These are phyloP conservation scores for Myriosclerotinia scirpicola DNA, from an alignment of 2,329 filamentous ascomycete species.

Conservation along the genomic window DNA sequence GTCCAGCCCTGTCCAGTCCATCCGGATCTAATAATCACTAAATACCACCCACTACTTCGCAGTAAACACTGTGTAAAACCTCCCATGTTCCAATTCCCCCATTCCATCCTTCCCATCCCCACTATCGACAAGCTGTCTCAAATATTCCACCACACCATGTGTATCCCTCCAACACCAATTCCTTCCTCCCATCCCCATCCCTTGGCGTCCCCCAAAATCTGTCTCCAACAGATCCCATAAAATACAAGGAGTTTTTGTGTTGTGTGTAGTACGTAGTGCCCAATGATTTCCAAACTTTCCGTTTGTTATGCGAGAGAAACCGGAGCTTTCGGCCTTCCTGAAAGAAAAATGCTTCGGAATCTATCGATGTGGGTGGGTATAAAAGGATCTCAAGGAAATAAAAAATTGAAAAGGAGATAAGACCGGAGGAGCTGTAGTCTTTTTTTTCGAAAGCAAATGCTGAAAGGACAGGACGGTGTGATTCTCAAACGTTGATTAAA, in stretches of 20 bases:
- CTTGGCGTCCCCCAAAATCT: not conserved
- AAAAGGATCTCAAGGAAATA: conserved; percentile 18
- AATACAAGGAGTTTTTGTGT: conserved; percentile 10
- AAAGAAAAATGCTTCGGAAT: not conserved
- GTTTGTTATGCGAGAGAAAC: not conserved
- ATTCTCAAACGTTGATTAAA: conserved; percentile 26
- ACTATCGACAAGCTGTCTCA: not conserved
- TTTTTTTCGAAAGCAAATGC: conserved; percentile 27
- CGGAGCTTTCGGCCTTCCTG: not conserved
- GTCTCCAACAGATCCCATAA: conserved; percentile 8
- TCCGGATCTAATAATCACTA: conserved; percentile 10
- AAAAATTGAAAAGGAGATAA: conserved; percentile 23
- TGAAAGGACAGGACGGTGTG: conserved; percentile 41
- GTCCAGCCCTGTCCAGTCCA: not conserved
- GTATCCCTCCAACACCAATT: conserved; percentile 5
- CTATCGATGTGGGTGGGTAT: conserved; percentile 13
- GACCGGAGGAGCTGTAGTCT: not conserved
- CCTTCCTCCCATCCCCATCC: not conserved
- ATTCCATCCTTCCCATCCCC: conserved; percentile 2
- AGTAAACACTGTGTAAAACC: not conserved
- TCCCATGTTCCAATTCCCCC: not conserved
- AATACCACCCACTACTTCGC: conserved; percentile 11
- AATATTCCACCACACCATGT: not conserved
- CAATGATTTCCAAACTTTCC: conserved; percentile 13
- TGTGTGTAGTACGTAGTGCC: not conserved